A percentile compares a stretch with the other conserved stretches of the same genome.
Evolutionary conservation across 2,329 filamentous ascomycete genomes (phyloP).

Genomic region (Phialocephala subalpina): DNA sequence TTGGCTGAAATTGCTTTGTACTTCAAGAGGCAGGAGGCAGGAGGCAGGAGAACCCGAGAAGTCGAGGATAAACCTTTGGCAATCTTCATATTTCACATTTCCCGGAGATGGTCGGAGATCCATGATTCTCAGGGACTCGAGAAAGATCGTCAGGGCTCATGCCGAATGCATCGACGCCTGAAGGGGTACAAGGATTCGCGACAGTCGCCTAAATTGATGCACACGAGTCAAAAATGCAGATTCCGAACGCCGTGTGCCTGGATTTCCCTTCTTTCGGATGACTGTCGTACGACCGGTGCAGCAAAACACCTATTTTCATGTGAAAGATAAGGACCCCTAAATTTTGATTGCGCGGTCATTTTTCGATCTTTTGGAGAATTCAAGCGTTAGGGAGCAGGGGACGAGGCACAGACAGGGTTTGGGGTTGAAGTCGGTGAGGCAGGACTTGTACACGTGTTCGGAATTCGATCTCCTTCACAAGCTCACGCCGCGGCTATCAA

Average conservation of each 20-base stretch:
- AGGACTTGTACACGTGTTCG: background rate
- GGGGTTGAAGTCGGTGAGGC: background rate
- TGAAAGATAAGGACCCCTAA: background rate
- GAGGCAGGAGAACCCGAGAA: background rate
- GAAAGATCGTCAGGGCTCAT: conserved; percentile 22
- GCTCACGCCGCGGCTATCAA: background rate
- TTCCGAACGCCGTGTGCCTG: background rate
- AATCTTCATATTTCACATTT: background rate
- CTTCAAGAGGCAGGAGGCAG: background rate
- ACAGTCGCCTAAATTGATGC: conserved; percentile 16
- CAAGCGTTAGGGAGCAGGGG: background rate
- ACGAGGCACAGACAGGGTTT: background rate
- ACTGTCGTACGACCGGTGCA: background rate
- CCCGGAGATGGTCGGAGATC: conserved; percentile 25
- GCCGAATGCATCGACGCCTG: conserved; percentile 6
- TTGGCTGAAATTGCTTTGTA: background rate
- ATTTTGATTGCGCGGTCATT: background rate
- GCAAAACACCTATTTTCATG: background rate
- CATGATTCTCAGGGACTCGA: background rate
- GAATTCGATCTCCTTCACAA: background rate
- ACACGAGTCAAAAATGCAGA: conserved; percentile 4
- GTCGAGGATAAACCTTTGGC: background rate
- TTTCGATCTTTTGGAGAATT: background rate
- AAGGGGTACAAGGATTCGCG: conserved; percentile 10
- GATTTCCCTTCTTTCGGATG: background rate